Base-by-base conservation (phyloP, 371 early-diverging fungal genomes). In the Mucor indicus region DNA sequence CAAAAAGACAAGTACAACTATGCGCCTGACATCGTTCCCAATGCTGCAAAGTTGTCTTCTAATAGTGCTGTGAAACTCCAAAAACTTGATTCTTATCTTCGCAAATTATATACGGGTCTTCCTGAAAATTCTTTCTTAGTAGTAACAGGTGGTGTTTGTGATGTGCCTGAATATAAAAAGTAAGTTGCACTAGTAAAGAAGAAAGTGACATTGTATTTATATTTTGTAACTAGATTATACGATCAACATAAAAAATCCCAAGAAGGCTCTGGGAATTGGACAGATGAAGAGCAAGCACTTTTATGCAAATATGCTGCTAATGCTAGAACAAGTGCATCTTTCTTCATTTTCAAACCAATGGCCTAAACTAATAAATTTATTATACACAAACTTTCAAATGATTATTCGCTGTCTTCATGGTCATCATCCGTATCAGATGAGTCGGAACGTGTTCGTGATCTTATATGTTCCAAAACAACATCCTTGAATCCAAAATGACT, bases 111-210 rank as follows among this genome's bases (percentile, higher is more conserved):
- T 24, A 48, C 72, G 17, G 46, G 52, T 0, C 36, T 80, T 25
- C 80, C 81, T 1, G 21, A 60, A 0, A 57, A 63, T 10, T 79
- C 84, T 0, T 67, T 69, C 3, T 38, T 83, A 11, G 44, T 81
- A 20, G 50, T 81, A 12, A 51, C 72, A 36, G 78, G 81, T 37
- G 80, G 84, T 13, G 63, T 64, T 12, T 69, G 75, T 32, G 61
- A 80, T 33, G 54, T 71, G 21, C 69, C 75, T 2, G 54, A 63
- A 29, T 71, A 70, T 32, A 48, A 59, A 53, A 39, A 21, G 69
- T 75, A 64, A 51, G 57, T 51, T 2, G 10, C 2, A 3, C 5
- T 0, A 21, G 2, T 16, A 5, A 8, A 3, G 29, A 27, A 27
- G 11, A 27, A 27, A 27, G 11, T 7, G 11, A 27, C 5, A 27